Evolutionary conservation across 78 protist genomes (phyloP), one percentile per base, ranked within the genome.

Genomic region (Cavenderia fasciculata): DNA sequence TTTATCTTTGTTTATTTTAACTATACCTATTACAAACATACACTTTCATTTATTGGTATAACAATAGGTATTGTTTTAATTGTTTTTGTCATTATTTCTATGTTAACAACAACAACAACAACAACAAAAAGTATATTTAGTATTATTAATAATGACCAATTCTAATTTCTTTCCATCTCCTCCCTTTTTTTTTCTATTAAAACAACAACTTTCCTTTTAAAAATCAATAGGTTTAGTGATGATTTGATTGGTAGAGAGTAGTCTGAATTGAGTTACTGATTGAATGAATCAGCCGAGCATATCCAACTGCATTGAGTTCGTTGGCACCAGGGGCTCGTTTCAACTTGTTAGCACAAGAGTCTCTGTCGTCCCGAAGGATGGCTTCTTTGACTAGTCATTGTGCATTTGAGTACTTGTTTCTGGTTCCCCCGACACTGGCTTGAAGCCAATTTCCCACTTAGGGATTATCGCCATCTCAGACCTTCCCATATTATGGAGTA

Each of bases 391-490:
- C 41, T 63, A n/a, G 4, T 63, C 33, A 12, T 31, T 18, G 2
- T 47, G 16, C 5, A 34, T 2, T 40, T 18, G 47, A 21, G 47
- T 5, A 63, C 72, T n/a, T 40, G 38, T 63, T 33, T 63, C 72
- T 63, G 72, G 72, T 63, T 38, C 72, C 72, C 33, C 51, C 19
- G 72, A n/a, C 72, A 40, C 72, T 47, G 51, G 12, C 8, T 63
- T 34, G 33, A 14, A 43, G 8, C 4, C 12, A 47, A 21, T 21
- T 63, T 63, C 72, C 72, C 72, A 63, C 72, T 47, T 16, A 63
- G 72, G 72, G 72, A 63, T 63, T n/a, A 63, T 63, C 72, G 38
- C 33, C 38, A 63, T 2, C 72, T 63, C 72, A 63, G 72, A 63
- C 72, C 72, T 63, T 63, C 72, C 72, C 72, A 63, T 38, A 40